Base-by-base conservation (phyloP, 495 filamentous ascomycete species). In the Neurospora terricola region DNA sequence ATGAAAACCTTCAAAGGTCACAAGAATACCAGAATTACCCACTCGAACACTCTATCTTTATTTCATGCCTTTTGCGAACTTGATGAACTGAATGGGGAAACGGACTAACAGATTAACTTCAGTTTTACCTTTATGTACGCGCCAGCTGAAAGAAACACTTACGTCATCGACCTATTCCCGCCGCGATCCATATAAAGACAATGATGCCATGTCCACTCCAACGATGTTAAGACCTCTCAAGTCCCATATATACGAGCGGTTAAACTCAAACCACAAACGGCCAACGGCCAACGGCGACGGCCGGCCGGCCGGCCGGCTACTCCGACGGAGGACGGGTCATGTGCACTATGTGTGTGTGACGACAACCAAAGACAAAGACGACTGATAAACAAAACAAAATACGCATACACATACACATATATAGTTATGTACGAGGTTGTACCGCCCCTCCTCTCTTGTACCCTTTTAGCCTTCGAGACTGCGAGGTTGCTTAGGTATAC, bases 21-120 rank as follows among this genome's bases (percentile, higher is more conserved):
- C 21, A 78, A 78, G 69, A 85, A 87, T 87, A 87, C 85, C 85
- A 87, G 85, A 87, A 82, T 87, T 85, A 86, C 85, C 85, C 84
- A 84, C 85, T 84, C 81, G 82, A 78, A 66, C 54, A 75, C 34
- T 9, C 18, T 21, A 23, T 73, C 37, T 48, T 39, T 3, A 45
- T 18, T n/a, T 39, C 72, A 38, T 38, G n/a, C 7, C 14, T 27
- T 54, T 3, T 48, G 30, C 62, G 43, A 66, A 11, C 27, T 10
- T 69, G 42, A 37, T 73, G 42, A 59, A 37, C 34, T 12, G 30
- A 4, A 71, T 18, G n/a, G 18, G 23, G 4, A 21, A 62, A 30
- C 0, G 9, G 27, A 16, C 1, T 34, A 16, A 21, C 9, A 36
- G n/a, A 23, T 18, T 71, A 23, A 14, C 14, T 72, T 45, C 2